phyloP scores from a whole-genome alignment of 495 filamentous ascomycete genomes.

The Penicillium psychrofluorescens region DNA sequence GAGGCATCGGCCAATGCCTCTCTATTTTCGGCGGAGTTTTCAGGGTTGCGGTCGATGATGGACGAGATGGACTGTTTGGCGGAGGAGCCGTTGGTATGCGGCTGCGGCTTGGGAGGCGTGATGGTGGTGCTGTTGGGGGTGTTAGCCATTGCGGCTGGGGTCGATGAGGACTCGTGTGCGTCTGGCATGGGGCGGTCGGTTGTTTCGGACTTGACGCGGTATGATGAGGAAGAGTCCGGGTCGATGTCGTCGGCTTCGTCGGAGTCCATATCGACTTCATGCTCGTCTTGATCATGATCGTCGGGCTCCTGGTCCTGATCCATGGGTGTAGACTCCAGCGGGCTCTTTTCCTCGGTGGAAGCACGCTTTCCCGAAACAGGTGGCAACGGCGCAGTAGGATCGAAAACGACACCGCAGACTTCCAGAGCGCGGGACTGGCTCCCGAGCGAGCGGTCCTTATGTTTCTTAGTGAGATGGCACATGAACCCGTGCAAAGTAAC shows the following conservation, averaged over 20 bases:
- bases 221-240: conserved; percentile 4
- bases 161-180: conserved; percentile 1
- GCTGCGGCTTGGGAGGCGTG: conserved; percentile 7
- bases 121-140: background rate
- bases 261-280: conserved; percentile 31
- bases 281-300: conserved; percentile 17
- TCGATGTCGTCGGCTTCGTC: conserved; percentile 24
- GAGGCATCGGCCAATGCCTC: conserved; percentile 18
- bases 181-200: conserved; percentile 18
- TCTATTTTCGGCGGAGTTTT: conserved; percentile 2
- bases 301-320: conserved; percentile 21
- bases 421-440: conserved; percentile 41
- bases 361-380: conserved; percentile 31
- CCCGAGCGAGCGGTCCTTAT: conserved; percentile 41
- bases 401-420: conserved; percentile 38
- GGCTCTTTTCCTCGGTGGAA: conserved; percentile 31
- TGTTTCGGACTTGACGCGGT: conserved; percentile 25
- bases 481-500: conserved; percentile 43
- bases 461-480: conserved; percentile 45
- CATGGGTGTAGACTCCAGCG: conserved; percentile 19
- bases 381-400: conserved; percentile 34
- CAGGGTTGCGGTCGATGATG: conserved; percentile 37
- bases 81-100: conserved; percentile 21
- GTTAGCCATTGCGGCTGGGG: conserved; percentile 5
- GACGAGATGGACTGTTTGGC: conserved; percentile 41